A percentile compares a stretch with the other conserved stretches of the same genome.
phyloP scores from a whole-genome alignment of 768 basidiomycete genomes.

The Calocera viscosa region DNA sequence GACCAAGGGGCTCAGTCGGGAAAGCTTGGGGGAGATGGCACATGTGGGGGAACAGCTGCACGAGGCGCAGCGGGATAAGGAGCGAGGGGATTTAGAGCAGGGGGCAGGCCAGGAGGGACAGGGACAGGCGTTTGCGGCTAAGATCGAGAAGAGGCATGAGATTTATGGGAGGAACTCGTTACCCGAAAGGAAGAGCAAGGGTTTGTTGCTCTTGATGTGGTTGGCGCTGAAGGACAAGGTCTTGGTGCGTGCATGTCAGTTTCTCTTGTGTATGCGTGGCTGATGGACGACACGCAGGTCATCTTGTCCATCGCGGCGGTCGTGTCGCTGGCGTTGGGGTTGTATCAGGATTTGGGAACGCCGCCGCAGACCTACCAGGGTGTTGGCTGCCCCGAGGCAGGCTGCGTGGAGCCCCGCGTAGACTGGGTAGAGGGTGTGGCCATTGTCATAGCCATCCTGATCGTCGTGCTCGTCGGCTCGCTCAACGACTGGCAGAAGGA shows the following conservation, averaged over 20 bases:
- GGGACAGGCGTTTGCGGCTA: constrained; percentile 30
- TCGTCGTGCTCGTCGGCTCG: constrained; percentile 68
- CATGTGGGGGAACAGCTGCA: not conserved
- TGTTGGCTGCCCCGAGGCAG: constrained; percentile 21
- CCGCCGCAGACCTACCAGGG: constrained; percentile 36
- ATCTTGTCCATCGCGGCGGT: constrained; percentile 84
- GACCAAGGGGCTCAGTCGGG: constrained; percentile 25
- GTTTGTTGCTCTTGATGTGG: constrained; percentile 68
- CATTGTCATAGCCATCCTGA: constrained; percentile 37
- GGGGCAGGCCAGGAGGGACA: constrained; percentile 4
- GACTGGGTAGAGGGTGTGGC: constrained; percentile 85
- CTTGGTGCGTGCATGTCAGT: constrained; percentile 35
- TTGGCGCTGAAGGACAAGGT: constrained; percentile 82
- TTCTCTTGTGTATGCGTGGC: not conserved
- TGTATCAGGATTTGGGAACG: constrained; percentile 86
- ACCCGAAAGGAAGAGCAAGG: constrained; percentile 56
- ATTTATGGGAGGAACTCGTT: constrained; percentile 69
- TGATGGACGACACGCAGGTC: constrained; percentile 42
- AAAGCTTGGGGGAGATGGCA: not conserved
- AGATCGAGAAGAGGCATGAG: constrained; percentile 46
- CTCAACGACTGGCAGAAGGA: constrained; percentile 99
- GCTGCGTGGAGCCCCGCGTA: constrained; percentile 52
- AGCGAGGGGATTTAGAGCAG: constrained; percentile 2
- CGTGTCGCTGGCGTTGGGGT: constrained; percentile 81
- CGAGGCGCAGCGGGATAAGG: not conserved